Conservation (phyloP, 257 asterid genomes). For the Solanum corneliomulleri region DNA sequence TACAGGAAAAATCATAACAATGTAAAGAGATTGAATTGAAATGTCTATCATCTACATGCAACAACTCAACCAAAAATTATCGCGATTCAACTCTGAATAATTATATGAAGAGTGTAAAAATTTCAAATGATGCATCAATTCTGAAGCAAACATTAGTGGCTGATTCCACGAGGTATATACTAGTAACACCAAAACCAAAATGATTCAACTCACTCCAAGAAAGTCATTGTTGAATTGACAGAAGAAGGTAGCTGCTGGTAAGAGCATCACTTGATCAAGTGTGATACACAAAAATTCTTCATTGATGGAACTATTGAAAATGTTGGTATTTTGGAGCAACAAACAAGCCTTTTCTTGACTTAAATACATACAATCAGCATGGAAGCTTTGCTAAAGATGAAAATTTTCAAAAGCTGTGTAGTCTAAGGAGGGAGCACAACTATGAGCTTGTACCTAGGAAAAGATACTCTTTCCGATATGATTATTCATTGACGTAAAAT, state of each 20-base stretch:
- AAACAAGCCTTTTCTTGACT: neutral
- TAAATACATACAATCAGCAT: neutral
- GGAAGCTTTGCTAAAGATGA: neutral
- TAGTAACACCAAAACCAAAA: neutral
- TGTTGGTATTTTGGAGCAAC: neutral
- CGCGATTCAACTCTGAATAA: neutral
- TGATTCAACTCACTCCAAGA: neutral
- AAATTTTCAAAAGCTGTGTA: neutral
- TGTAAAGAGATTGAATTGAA: neutral
- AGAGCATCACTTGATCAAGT: neutral
- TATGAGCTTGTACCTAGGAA: neutral
- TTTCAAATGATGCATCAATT: neutral
- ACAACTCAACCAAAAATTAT: neutral
- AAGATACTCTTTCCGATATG: neutral
- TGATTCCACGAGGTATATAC: neutral
- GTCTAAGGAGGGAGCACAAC: neutral
- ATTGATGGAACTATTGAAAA: neutral
- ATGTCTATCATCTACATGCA: neutral
- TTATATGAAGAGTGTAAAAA: neutral
- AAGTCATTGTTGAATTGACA: neutral
- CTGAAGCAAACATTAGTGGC: neutral
- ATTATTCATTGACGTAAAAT: neutral
- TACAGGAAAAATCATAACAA: neutral
- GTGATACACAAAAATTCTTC: neutral
- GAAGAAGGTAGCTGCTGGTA: neutral